Evolutionary conservation across 192 early-diverging fungal genomes (phyloP), one percentile per base, ranked within the genome.

Genomic region (Coemansia sp.): DNA sequence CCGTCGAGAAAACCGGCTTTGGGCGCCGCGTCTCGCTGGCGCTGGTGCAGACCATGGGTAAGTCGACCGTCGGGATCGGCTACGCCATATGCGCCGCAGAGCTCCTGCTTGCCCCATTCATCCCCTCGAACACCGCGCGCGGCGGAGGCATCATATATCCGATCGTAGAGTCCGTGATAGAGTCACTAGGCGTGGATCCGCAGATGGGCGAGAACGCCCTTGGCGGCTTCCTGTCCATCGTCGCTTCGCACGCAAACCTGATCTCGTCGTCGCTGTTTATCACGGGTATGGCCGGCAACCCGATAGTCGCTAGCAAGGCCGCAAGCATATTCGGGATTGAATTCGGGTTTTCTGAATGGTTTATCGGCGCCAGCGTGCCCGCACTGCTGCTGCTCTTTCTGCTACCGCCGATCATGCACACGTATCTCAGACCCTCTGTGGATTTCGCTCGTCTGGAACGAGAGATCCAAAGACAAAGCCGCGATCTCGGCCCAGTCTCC

Each of bases 81-180:
- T 88, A 86, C 56, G 83, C 86, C 9, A 35, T 78, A 51, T 75
- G 75, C 57, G 23, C 71, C 39, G 67, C 82, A 53, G 88, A 91
- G 68, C 54, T 88, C 47, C 28, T 81, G 14, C 54, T 91, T 51
- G 85, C 83, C 6, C 86, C 88, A 11, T 89, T 91, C 74, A 83
- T 91, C 35, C 89, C 89, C 10, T 83, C 81, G 35, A 86, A 89
- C 69, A 86, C 86, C 0, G 91, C 91, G 14, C 83, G 91, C 34
- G 91, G 91, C 28, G 91, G 91, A 14, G 86, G 90, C 8, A 89
- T 93, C 24, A 71, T 93, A 4, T 82, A 87, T 28, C 91, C 91
- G 0, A 83, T 93, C n/a, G 87, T 91, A 20, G 72, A 75, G 28
- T 87, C 89, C 0, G 75, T 93, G 30, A 81, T 83, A 24, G 58